Evolutionary conservation across 2,329 filamentous ascomycete genomes (phyloP).

Genomic region (Aspergillus aculeatinus): DNA sequence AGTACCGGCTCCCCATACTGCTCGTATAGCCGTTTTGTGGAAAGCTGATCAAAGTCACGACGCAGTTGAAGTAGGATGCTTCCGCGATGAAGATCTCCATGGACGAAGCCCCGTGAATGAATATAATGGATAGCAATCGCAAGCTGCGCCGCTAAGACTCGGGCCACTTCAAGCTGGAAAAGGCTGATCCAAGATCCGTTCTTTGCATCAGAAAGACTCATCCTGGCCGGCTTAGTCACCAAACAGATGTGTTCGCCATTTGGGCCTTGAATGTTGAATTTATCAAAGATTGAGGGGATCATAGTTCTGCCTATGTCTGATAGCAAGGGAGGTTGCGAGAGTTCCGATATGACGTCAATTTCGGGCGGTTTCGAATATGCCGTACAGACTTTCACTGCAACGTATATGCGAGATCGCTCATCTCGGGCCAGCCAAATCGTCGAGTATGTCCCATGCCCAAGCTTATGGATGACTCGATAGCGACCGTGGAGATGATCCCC

Average conservation of each 20-base stretch:
- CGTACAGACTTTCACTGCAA: constrained; percentile 30
- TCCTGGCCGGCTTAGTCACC: constrained; percentile 13
- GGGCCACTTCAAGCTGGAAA: constrained; percentile 14
- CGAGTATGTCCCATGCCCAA: constrained; percentile 42
- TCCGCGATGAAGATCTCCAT: constrained; percentile 28
- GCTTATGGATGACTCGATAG: constrained; percentile 43
- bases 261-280: constrained; percentile 13
- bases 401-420: constrained; percentile 20
- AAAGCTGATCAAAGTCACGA: constrained; percentile 19
- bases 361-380: constrained; percentile 21
- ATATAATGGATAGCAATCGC: constrained; percentile 24
- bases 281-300: constrained; percentile 11
- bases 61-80: constrained; percentile 26
- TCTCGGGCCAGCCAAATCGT: constrained; percentile 33
- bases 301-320: constrained; percentile 5
- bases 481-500: constrained; percentile 30
- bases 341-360: constrained; percentile 1
- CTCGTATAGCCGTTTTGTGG: constrained; percentile 22
- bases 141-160: constrained; percentile 24
- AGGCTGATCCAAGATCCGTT: constrained; percentile 11
- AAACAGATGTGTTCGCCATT: constrained; percentile 12
- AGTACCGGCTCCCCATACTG: constrained; percentile 22
- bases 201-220: constrained; percentile 6
- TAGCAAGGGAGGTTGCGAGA: not conserved
- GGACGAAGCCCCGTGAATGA: constrained; percentile 27